Evolutionary conservation across 306 rosid species (phyloP).

Genomic region (Dalbergia oliveri): DNA sequence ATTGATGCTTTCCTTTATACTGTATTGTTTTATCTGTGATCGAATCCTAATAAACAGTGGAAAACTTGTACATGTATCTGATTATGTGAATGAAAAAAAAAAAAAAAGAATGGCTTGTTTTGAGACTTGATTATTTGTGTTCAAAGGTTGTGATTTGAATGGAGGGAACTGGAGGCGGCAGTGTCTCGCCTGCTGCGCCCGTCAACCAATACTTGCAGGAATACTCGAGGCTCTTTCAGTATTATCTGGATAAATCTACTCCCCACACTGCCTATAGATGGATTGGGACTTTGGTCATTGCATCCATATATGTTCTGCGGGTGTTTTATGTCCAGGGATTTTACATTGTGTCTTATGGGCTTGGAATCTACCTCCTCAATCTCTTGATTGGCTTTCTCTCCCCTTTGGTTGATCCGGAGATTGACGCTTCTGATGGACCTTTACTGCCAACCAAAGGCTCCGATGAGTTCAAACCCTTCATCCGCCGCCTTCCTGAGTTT

Average conservation of each 20-base stretch:
- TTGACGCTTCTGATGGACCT: slow-evolving; percentile 65
- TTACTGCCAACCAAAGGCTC: slow-evolving; percentile 88
- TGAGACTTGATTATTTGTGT: background rate
- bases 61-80: background rate
- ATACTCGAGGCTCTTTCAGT: slow-evolving; percentile 64
- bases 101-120: background rate
- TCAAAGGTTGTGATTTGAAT: slow-evolving; percentile 39
- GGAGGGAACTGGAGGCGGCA: slow-evolving; percentile 66
- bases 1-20: background rate
- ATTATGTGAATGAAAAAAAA: background rate
- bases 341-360: slow-evolving; percentile 81
- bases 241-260: slow-evolving; percentile 78
- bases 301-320: slow-evolving; percentile 62
- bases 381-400: slow-evolving; percentile 87
- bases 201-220: slow-evolving; percentile 65
- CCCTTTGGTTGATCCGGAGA: slow-evolving; percentile 86
- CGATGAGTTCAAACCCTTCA: slow-evolving; percentile 90
- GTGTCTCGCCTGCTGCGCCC: slow-evolving; percentile 60
- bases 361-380: slow-evolving; percentile 89
- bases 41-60: no score
- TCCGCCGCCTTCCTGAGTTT: slow-evolving; percentile 91
- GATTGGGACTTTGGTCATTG: slow-evolving; percentile 62
- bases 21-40: no score
- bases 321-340: slow-evolving; percentile 74
- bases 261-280: slow-evolving; percentile 71